These are phyloP conservation scores for Glomus cerebriforme DNA, from an alignment of 192 early-diverging fungal species.

Conservation along the genomic window DNA sequence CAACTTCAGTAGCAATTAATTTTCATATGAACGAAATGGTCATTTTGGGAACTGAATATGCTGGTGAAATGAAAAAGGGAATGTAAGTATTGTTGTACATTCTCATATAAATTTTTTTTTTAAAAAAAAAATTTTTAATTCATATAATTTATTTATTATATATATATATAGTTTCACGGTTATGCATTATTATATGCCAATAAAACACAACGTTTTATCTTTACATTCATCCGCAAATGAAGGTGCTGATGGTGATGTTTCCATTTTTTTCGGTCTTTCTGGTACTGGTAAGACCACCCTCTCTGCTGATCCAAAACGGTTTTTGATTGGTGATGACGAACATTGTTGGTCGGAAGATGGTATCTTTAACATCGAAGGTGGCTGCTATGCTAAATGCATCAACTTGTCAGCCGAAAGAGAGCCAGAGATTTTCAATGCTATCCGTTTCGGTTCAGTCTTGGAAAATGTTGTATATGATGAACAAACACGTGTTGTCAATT, in stretches of 20 bases:
- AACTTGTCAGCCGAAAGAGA: constrained; percentile 97
- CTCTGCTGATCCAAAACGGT: constrained; percentile 89
- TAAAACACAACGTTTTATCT: constrained; percentile 82
- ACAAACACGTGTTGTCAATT: constrained; percentile 77
- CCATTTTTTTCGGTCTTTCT: constrained; percentile 97
- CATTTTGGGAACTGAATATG: constrained; percentile 97
- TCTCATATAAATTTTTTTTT: background rate
- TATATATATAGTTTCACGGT: constrained; percentile 81
- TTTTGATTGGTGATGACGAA: constrained; percentile 98
- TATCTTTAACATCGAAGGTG: constrained; percentile 99
- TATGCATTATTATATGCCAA: constrained; percentile 98
- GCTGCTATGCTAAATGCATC: constrained; percentile 98
- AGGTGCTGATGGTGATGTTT: constrained; percentile 85
- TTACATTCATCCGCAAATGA: constrained; percentile 96
- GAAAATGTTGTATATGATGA: constrained; percentile 91
- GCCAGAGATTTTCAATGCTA: constrained; percentile 97
- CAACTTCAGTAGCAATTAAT: constrained; percentile 89
- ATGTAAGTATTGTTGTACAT: constrained; percentile 39
- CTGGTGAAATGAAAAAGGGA: constrained; percentile 99
- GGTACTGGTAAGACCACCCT: constrained; percentile 99
- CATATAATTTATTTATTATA: constrained; percentile 23
- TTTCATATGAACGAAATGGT: constrained; percentile 96
- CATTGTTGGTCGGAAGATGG: constrained; percentile 97
- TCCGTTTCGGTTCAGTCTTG: constrained; percentile 89
- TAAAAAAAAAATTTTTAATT: background rate